These are phyloP conservation scores for Rheum nobile DNA, from an alignment of 148 eudicot genomes.

Conservation along the genomic window DNA sequence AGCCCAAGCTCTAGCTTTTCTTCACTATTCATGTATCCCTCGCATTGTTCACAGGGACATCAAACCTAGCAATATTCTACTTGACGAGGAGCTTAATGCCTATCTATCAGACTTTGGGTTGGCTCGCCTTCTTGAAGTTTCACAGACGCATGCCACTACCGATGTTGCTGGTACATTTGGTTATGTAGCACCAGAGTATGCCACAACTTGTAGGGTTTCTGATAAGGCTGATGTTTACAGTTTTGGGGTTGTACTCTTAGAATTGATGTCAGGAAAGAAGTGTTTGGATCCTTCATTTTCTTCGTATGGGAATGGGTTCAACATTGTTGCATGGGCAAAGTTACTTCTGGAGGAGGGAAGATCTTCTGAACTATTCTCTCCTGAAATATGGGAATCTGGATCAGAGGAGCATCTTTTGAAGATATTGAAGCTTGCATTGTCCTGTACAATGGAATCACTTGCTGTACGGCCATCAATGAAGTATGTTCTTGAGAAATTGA, in stretches of 20 bases:
- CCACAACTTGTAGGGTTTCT: conserved; percentile 51
- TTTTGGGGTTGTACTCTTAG: conserved; percentile 52
- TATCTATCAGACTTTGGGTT: conserved; percentile 58
- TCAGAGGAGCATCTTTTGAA: conserved; percentile 36
- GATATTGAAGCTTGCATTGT: conserved; percentile 42
- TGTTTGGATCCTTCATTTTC: conserved; percentile 61
- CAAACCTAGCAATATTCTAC: conserved; percentile 58
- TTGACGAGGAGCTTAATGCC: conserved; percentile 56
- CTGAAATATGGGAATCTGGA: conserved; percentile 40
- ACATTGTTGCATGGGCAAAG: conserved; percentile 50
- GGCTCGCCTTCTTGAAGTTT: conserved; percentile 49
- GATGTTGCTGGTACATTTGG: conserved; percentile 63
- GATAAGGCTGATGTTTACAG: conserved; percentile 65
- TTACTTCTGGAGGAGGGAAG: conserved; percentile 34
- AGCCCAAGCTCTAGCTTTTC: conserved; percentile 47
- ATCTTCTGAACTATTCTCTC: conserved; percentile 33
- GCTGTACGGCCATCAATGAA: conserved; percentile 46
- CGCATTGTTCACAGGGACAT: conserved; percentile 52
- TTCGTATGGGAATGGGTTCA: conserved; percentile 47
- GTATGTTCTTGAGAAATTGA: conserved; percentile 43
- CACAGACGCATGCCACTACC: conserved; percentile 58
- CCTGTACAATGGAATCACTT: conserved; percentile 44
- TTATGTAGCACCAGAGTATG: conserved; percentile 65
- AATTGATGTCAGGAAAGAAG: conserved; percentile 48
- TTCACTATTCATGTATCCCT: conserved; percentile 52